Conservation (phyloP, 805 yeast species). For the Middelhovenomyces tepae region DNA sequence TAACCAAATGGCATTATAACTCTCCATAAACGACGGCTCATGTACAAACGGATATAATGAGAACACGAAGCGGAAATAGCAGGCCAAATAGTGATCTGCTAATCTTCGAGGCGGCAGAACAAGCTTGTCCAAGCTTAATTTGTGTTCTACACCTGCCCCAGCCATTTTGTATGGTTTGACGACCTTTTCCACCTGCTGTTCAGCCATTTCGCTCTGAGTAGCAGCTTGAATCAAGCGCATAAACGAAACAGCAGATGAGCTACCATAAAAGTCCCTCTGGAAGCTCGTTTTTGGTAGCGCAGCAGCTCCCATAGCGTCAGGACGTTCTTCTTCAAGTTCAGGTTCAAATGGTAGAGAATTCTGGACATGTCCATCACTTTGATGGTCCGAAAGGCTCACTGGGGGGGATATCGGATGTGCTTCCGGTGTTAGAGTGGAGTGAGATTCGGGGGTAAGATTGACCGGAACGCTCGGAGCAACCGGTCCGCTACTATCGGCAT, state of each 20-base stretch:
- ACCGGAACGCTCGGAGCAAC: too few species aligned
- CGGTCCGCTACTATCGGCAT: too few species aligned
- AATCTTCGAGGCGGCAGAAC: conserved; percentile 18
- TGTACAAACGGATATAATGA: conserved; percentile 23
- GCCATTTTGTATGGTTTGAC: too few species aligned
- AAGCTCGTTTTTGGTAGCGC: neutral
- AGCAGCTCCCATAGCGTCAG: conserved; percentile 14
- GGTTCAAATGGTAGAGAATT: too few species aligned
- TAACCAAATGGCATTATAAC: conserved; percentile 20
- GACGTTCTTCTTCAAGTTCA: neutral
- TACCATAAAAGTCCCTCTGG: conserved; percentile 12
- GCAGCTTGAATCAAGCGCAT: conserved; percentile 13
- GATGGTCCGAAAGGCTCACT: too few species aligned
- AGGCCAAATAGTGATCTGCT: conserved; percentile 21
- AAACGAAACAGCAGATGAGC: conserved; percentile 13
- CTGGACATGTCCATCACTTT: too few species aligned
- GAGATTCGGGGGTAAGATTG: too few species aligned
- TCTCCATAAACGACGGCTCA: conserved; percentile 19
- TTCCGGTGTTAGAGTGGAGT: too few species aligned
- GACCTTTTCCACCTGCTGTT: too few species aligned
- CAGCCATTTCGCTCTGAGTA: conserved; percentile 5
- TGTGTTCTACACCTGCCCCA: too few species aligned
- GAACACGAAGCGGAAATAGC: conserved; percentile 21
- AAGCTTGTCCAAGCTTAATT: too few species aligned
- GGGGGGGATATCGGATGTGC: too few species aligned